Evolutionary conservation across 108 stramenopile genomes (phyloP).

Genomic region (Mediolabrus comicus): DNA sequence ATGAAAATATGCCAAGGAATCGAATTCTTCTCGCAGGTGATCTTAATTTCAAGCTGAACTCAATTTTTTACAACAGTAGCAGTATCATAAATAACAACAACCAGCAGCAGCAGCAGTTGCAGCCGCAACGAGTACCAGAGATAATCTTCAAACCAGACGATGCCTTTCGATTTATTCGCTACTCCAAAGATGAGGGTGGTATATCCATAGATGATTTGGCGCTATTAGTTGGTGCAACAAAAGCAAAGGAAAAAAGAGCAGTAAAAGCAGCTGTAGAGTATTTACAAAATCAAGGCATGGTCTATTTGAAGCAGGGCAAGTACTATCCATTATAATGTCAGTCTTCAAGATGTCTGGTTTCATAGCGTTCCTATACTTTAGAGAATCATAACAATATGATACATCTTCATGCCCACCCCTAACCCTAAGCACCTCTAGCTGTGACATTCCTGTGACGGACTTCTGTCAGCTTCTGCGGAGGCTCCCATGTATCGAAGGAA

Average conservation of each 20-base stretch:
- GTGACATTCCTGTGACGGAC: conserved; percentile 1
- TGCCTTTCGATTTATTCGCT: conserved; percentile 35
- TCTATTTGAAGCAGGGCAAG: conserved; percentile 39
- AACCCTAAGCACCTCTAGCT: not conserved
- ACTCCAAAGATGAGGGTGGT: conserved; percentile 36
- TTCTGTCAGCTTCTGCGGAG: not conserved
- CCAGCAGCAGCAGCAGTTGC: conserved; percentile 7
- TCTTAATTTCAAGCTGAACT: conserved; percentile 28
- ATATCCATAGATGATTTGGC: conserved; percentile 25
- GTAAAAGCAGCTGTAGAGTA: conserved; percentile 37
- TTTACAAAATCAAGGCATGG: conserved; percentile 30
- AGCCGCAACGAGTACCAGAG: not conserved
- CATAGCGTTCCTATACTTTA: not conserved
- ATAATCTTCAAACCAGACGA: conserved; percentile 29
- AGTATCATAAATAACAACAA: too few relatives aligned
- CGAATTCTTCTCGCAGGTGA: conserved; percentile 23
- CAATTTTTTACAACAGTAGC: conserved; percentile 16
- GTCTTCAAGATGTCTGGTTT: not conserved
- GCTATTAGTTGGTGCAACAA: conserved; percentile 27
- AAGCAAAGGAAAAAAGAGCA: conserved; percentile 26
- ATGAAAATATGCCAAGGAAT: conserved; percentile 19
- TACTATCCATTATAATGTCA: conserved; percentile 35
- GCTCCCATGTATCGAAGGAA: not conserved
- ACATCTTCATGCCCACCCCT: not conserved
- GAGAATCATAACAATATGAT: not conserved